Evolutionary conservation across 2,329 filamentous ascomycete genomes (phyloP).

Genomic region (Fusarium sp.): DNA sequence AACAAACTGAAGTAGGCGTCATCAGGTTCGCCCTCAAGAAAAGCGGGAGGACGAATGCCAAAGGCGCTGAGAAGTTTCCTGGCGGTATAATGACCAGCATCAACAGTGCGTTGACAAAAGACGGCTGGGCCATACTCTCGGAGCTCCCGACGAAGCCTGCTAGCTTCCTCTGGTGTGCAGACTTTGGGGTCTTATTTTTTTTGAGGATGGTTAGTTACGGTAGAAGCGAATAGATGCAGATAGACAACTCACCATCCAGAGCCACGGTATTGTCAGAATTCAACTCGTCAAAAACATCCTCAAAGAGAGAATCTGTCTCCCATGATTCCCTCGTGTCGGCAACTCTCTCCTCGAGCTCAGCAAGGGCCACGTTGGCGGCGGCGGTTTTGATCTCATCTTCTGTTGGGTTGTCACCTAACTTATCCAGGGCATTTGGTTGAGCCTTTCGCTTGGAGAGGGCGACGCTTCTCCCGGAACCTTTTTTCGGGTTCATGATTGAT

Average conservation of each 20-base stretch:
- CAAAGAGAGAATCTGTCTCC: conserved; percentile 75
- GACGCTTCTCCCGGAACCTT: conserved; percentile 50
- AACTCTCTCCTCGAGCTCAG: conserved; percentile 65
- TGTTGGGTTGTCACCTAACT: conserved; percentile 52
- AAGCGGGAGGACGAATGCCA: conserved; percentile 78
- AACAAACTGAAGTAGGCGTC: conserved; percentile 81
- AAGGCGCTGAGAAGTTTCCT: conserved; percentile 91
- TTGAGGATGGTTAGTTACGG: conserved; percentile 17
- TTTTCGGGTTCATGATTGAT: conserved; percentile 50
- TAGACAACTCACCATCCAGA: conserved; percentile 59
- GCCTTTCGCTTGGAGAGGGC: conserved; percentile 52
- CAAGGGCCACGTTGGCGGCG: conserved; percentile 54
- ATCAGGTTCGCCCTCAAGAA: conserved; percentile 76
- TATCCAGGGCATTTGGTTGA: conserved; percentile 55
- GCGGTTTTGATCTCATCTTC: conserved; percentile 55
- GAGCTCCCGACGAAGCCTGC: conserved; percentile 76
- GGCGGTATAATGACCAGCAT: conserved; percentile 76
- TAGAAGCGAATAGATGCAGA: conserved; percentile 7
- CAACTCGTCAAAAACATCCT: conserved; percentile 71
- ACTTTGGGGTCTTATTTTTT: conserved; percentile 59
- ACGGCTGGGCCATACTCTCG: conserved; percentile 81
- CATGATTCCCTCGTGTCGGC: conserved; percentile 67
- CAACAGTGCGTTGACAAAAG: conserved; percentile 81
- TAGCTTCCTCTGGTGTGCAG: conserved; percentile 78
- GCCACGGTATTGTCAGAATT: conserved; percentile 64